Evolutionary conservation across 768 basidiomycete genomes (phyloP).

Genomic region (Amanita jacksonii): DNA sequence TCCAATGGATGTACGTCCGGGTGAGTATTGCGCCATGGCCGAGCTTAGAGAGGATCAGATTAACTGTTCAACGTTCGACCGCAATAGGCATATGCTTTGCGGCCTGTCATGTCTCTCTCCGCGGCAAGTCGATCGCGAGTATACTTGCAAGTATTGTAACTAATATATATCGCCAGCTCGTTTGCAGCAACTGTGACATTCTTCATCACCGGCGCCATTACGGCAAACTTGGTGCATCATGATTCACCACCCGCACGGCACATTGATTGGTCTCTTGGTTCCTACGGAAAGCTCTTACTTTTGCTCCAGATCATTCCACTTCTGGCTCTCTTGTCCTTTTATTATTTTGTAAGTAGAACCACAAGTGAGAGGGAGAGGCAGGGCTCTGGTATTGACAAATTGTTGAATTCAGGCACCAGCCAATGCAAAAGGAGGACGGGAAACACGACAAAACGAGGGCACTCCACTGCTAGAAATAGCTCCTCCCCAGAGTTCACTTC

Average conservation of each 20-base stretch:
- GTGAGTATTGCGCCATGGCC: constrained; percentile 20
- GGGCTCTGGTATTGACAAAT: constrained; percentile 2
- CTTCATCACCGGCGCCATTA: constrained; percentile 37
- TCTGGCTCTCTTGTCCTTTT: constrained; percentile 19
- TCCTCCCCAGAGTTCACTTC: constrained; percentile 6
- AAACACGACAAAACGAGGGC: constrained; percentile 10
- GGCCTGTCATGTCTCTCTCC: constrained; percentile 47
- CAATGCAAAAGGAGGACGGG: constrained; percentile 6
- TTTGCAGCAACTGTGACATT: constrained; percentile 46
- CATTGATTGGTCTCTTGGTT: constrained; percentile 33
- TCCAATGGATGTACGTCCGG: constrained; percentile 60
- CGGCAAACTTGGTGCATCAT: constrained; percentile 29
- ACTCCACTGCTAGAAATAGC: not conserved
- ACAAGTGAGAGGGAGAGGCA: too few species aligned
- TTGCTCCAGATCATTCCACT: constrained; percentile 31
- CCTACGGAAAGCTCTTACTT: constrained; percentile 26
- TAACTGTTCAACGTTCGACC: constrained; percentile 1
- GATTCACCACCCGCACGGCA: constrained; percentile 21
- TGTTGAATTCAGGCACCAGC: constrained; percentile 4
- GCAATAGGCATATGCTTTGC: constrained; percentile 50
- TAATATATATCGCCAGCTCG: constrained; percentile 29
- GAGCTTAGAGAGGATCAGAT: too few species aligned
- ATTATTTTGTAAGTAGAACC: constrained; percentile 20
- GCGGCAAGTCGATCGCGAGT: constrained; percentile 27
- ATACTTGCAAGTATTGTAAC: constrained; percentile 9